A percentile compares a stretch with the other conserved stretches of the same genome.
Conservation (phyloP, 345 rosid species). For the Bruguiera parviflora region DNA sequence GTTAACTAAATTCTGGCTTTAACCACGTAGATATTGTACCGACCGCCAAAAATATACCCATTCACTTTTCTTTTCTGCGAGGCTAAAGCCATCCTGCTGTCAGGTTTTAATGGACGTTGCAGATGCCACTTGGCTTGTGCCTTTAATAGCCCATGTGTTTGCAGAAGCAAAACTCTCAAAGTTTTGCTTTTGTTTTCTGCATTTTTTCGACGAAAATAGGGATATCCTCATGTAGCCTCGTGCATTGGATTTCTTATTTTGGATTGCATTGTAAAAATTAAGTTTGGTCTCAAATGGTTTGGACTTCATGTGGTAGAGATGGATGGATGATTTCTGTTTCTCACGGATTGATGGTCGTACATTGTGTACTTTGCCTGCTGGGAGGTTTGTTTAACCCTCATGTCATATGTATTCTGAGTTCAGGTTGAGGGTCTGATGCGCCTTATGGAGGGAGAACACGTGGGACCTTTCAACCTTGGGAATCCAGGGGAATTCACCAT, state of each 20-base stretch:
- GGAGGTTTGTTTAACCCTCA: not conserved
- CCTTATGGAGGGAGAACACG: slow-evolving; percentile 94
- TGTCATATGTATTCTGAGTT: not conserved
- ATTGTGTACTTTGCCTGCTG: not conserved
- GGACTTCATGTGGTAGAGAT: no score
- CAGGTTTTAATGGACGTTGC: not conserved
- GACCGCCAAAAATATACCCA: not conserved
- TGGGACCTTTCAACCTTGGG: slow-evolving; percentile 95
- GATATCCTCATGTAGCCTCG: no score
- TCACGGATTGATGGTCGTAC: no score
- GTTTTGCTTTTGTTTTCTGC: no score
- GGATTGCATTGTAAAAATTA: no score
- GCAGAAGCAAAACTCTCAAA: not conserved
- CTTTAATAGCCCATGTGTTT: not conserved
- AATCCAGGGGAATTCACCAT: slow-evolving; percentile 99
- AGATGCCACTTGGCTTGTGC: not conserved
- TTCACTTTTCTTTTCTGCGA: no score
- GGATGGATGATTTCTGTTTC: no score
- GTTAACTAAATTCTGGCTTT: no score
- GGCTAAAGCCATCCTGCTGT: not conserved
- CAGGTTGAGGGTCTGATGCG: slow-evolving; percentile 96
- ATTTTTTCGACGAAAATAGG: no score
- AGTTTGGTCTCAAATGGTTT: no score
- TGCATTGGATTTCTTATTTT: no score
- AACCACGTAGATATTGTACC: no score